phyloP scores from a whole-genome alignment of 2,329 filamentous ascomycete genomes.

The Alternaria sp. region DNA sequence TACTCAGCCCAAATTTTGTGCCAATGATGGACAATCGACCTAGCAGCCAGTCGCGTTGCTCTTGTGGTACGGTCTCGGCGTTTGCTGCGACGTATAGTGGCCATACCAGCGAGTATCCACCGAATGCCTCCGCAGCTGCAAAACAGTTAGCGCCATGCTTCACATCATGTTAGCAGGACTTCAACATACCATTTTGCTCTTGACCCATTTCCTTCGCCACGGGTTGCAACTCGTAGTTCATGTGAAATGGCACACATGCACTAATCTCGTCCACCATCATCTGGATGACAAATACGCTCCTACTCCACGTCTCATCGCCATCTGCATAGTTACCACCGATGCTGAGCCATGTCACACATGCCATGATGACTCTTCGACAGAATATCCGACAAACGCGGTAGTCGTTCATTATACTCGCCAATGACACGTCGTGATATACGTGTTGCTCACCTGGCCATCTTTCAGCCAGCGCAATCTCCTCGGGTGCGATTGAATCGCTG shows the following conservation, averaged over 20 bases:
- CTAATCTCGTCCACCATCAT: constrained; percentile 49
- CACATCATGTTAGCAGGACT: not conserved
- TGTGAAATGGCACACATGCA: constrained; percentile 49
- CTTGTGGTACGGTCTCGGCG: constrained; percentile 43
- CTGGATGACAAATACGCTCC: constrained; percentile 40
- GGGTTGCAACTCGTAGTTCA: constrained; percentile 47
- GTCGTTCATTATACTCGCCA: constrained; percentile 50
- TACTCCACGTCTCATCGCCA: constrained; percentile 20
- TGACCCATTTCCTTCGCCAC: constrained; percentile 41
- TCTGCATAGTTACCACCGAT: constrained; percentile 16
- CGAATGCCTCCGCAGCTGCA: constrained; percentile 47
- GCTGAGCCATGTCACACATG: constrained; percentile 40
- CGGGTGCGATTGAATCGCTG: constrained; percentile 25
- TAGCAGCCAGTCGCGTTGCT: constrained; percentile 47
- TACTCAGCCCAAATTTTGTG: constrained; percentile 44
- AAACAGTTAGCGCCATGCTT: constrained; percentile 13
- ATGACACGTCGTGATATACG: constrained; percentile 47
- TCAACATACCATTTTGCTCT: constrained; percentile 42
- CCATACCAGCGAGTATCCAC: constrained; percentile 51
- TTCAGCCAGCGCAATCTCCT: constrained; percentile 37
- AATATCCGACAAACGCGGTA: constrained; percentile 51
- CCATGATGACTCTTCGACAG: constrained; percentile 48
- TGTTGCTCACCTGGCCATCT: constrained; percentile 50
- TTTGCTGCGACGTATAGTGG: constrained; percentile 49
- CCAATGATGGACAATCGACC: constrained; percentile 47